Evolutionary conservation across 495 filamentous ascomycete genomes (phyloP).

Genomic region (Astrothelium subdiscretum): DNA sequence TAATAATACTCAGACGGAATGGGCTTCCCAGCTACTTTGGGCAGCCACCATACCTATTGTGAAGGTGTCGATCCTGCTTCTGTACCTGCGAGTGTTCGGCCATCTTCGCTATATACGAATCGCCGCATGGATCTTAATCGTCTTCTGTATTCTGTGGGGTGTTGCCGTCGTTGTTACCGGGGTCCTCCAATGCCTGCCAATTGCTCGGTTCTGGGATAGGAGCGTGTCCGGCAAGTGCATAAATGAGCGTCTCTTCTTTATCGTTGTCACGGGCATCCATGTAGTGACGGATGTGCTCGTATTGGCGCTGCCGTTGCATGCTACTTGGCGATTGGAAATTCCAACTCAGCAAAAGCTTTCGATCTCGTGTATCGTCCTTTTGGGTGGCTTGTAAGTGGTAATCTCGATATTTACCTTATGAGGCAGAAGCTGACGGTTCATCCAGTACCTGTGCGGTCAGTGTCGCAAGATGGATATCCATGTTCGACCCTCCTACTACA

Average conservation of each 20-base stretch:
- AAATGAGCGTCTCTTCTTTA: not conserved
- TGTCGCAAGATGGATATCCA: not conserved
- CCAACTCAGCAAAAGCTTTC: not conserved
- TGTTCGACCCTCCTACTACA: not conserved
- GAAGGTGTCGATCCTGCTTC: constrained; percentile 38
- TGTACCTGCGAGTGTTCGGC: constrained; percentile 40
- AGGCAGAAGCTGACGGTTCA: not conserved
- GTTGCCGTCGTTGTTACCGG: not conserved
- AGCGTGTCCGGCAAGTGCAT: not conserved
- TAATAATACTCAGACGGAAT: not conserved
- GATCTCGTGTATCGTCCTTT: not conserved
- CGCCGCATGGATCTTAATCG: not conserved
- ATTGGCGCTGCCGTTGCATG: not conserved
- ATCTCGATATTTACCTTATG: not conserved
- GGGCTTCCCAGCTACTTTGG: not conserved
- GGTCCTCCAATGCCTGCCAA: not conserved
- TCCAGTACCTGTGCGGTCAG: not conserved
- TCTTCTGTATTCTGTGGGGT: not conserved
- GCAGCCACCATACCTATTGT: not conserved
- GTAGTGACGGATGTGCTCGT: not conserved
- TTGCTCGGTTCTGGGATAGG: not conserved
- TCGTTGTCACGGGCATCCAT: not conserved
- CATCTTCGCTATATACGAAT: not conserved
- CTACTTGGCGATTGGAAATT: not conserved
- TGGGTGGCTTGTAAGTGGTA: not conserved